Evolutionary conservation across 2,329 filamentous ascomycete genomes (phyloP), one percentile per base, ranked within the genome.

Genomic region (Aureobasidium leucospermi): DNA sequence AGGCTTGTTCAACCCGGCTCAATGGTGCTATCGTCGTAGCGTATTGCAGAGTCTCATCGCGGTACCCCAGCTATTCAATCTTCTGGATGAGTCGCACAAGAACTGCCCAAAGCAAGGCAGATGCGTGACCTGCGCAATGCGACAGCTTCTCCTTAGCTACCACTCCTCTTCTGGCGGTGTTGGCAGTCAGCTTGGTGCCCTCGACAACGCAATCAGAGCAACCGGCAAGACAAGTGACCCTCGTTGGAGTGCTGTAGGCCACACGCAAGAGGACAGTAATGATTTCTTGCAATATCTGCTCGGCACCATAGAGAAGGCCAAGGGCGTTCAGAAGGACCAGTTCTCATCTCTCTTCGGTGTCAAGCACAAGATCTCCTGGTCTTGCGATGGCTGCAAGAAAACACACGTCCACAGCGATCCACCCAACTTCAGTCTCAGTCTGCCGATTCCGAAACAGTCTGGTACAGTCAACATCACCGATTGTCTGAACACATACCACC

Each of bases 21-120:
- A 58, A 7, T 61, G 47, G 42, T 67, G 65, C 51, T 67, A 67
- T 51, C 65, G 65, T 28, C 60, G 62, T 16, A 60, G 59, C 28
- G 56, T 63, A 6, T 47, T 65, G 2, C 65, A 67, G 28, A 43
- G 42, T 19, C 45, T 63, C 7, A 63, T 51, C 39, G 61, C 45
- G 57, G 61, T 55, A 10, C 63, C 52, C 45, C 64, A 58, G n/a
- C 63, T 56, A 48, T 66, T 58, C 60, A 63, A 63, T 59, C 5
- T 62, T 38, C 38, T 66, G 60, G 53, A 58, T 51, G 48, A 55
- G 0, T 36, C 32, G 15, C 63, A 63, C 38, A 49, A 56, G n/a
- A 39, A 15, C 13, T 62, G 49, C 58, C n/a, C 51, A 4, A 45
- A 58, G 43, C 34, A 52, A 43, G 46, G 34, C 23, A 58, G 47